Conservation (phyloP, 768 basidiomycete species). For the Boletus subcaerulescens region DNA sequence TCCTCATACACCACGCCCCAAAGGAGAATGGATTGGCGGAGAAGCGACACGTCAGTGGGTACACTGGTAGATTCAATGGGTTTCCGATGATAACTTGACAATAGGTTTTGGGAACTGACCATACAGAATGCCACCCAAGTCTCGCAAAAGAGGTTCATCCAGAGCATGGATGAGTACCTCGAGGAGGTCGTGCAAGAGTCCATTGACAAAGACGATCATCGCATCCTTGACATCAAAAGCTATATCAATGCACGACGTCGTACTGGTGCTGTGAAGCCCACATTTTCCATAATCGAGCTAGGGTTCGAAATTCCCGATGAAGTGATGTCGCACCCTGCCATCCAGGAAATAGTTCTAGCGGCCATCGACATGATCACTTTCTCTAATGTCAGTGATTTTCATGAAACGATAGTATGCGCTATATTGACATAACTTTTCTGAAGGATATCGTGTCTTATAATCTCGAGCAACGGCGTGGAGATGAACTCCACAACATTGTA, state of each 20-base stretch:
- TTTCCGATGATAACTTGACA: not conserved
- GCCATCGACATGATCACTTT: constrained; percentile 37
- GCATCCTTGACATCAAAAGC: constrained; percentile 36
- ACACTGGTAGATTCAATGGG: not conserved
- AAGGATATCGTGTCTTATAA: constrained; percentile 34
- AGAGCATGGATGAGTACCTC: constrained; percentile 35
- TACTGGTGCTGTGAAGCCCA: constrained; percentile 40
- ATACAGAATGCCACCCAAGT: constrained; percentile 2
- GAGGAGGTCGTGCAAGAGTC: constrained; percentile 42
- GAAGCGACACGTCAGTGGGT: constrained; percentile 19
- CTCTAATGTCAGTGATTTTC: not conserved
- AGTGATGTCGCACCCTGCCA: constrained; percentile 38
- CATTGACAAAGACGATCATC: constrained; percentile 32
- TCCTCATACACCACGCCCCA: constrained; percentile 5
- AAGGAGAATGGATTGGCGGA: constrained; percentile 19
- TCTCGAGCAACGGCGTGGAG: constrained; percentile 29
- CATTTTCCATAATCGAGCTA: constrained; percentile 36
- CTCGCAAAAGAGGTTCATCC: constrained; percentile 34
- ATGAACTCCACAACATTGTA: constrained; percentile 39
- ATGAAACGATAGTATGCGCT: not conserved
- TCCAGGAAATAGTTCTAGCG: constrained; percentile 29
- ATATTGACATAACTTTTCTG: not conserved
- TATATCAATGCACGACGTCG: constrained; percentile 42
- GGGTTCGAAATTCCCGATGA: constrained; percentile 39
- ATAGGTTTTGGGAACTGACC: constrained; percentile 16